phyloP scores from a whole-genome alignment of 1,139 yeast species.

The Diutina ranongensis region DNA sequence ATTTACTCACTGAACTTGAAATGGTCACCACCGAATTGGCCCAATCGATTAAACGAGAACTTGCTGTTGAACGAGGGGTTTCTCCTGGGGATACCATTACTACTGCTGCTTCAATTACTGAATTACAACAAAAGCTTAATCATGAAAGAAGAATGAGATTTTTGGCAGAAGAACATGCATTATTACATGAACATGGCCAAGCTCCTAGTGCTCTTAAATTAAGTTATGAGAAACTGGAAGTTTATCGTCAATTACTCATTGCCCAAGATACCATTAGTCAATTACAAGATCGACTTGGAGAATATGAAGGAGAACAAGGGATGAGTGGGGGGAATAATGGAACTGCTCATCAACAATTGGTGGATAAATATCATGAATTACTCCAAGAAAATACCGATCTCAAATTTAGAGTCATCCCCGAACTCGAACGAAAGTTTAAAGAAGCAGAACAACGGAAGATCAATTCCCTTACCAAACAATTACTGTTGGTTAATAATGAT shows the following conservation, averaged over 20 bases:
- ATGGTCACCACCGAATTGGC: slow-evolving; percentile 63
- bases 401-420: slow-evolving; percentile 24
- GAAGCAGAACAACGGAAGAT: slow-evolving; percentile 12
- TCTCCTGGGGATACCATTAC: neutral
- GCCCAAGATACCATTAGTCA: slow-evolving; percentile 38
- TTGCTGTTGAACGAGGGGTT: slow-evolving; percentile 30
- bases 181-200: slow-evolving; percentile 42
- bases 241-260: slow-evolving; percentile 29
- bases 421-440: slow-evolving; percentile 11
- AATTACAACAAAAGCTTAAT: slow-evolving; percentile 44
- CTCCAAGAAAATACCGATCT: slow-evolving; percentile 23
- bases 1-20: slow-evolving; percentile 50
- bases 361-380: slow-evolving; percentile 28
- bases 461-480: slow-evolving; percentile 3
- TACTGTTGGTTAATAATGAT: slow-evolving; percentile 4
- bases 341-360: slow-evolving; percentile 16
- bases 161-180: slow-evolving; percentile 59
- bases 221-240: slow-evolving; percentile 44
- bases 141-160: slow-evolving; percentile 56
- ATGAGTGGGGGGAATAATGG: slow-evolving; percentile 5
- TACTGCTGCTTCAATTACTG: slow-evolving; percentile 19
- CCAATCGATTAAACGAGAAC: slow-evolving; percentile 56
- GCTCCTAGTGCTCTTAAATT: slow-evolving; percentile 44
- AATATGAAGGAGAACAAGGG: slow-evolving; percentile 12
- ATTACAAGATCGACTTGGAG: slow-evolving; percentile 29